Evolutionary conservation across 2,329 filamentous ascomycete species (phyloP).

Genomic region (Trichoderma hamatum): DNA sequence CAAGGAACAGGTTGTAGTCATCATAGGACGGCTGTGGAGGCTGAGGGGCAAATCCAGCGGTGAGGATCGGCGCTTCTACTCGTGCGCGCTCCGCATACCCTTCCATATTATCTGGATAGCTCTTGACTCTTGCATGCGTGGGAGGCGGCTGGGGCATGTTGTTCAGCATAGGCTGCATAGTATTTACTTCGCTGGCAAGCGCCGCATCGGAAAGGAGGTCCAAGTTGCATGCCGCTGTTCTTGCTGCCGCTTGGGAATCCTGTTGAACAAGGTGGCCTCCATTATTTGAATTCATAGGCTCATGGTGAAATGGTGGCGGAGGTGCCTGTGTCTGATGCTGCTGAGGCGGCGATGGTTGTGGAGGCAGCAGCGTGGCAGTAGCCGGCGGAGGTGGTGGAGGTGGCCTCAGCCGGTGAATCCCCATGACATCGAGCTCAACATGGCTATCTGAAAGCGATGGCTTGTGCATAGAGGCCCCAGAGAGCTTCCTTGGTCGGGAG

Average conservation of each 20-base stretch:
- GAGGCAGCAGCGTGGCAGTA: constrained; percentile 25
- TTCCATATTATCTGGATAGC: constrained; percentile 52
- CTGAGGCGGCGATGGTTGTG: constrained; percentile 21
- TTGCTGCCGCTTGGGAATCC: constrained; percentile 51
- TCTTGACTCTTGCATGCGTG: constrained; percentile 50
- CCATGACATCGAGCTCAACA: constrained; percentile 51
- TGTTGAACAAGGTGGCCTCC: constrained; percentile 47
- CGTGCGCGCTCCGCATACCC: constrained; percentile 53
- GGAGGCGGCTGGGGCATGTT: constrained; percentile 47
- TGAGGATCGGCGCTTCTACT: constrained; percentile 49
- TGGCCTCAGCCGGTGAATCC: constrained; percentile 42
- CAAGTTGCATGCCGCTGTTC: constrained; percentile 57
- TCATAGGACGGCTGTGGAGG: constrained; percentile 48
- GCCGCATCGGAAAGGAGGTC: constrained; percentile 64
- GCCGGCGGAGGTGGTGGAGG: constrained; percentile 28
- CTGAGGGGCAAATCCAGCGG: constrained; percentile 42
- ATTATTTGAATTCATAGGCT: constrained; percentile 41
- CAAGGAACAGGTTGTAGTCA: constrained; percentile 62
- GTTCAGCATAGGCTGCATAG: constrained; percentile 55
- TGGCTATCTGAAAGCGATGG: constrained; percentile 53
- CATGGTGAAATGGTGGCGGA: constrained; percentile 44
- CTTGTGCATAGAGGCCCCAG: constrained; percentile 49
- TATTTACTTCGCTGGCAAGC: constrained; percentile 57
- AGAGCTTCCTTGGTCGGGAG: constrained; percentile 55
- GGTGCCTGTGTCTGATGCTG: constrained; percentile 28